Percentiles rank a stretch among this genome's conserved stretches.
These are phyloP conservation scores for Aspergillus tamarii DNA, from an alignment of 2,329 filamentous ascomycete species.

Conservation along the genomic window DNA sequence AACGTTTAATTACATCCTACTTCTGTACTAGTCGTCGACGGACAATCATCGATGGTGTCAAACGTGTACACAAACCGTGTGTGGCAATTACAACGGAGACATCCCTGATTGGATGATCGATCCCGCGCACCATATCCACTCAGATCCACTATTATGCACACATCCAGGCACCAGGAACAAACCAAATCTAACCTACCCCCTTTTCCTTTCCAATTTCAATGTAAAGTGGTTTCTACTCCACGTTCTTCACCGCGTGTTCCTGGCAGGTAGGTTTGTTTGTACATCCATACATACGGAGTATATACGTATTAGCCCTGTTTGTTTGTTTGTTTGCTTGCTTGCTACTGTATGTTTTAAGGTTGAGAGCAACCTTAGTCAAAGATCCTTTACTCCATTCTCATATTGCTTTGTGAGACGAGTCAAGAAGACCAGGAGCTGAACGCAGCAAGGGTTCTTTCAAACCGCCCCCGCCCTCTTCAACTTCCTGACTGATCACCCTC, in stretches of 20 bases:
- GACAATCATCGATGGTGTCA: background rate
- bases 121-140: background rate
- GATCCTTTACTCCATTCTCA: background rate
- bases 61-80: background rate
- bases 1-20: background rate
- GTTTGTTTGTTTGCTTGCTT: background rate
- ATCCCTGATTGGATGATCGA: background rate
- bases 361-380: background rate
- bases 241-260: conserved; percentile 2
- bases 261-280: background rate
- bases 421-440: background rate
- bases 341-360: background rate
- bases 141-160: background rate
- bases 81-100: background rate
- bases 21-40: background rate
- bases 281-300: background rate
- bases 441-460: background rate
- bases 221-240: background rate
- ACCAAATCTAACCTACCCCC: background rate
- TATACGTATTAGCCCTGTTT: background rate
- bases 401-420: background rate
- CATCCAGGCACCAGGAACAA: conserved; percentile 1
- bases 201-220: background rate
- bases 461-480: too few relatives aligned
- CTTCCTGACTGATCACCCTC: too few relatives aligned